phyloP scores from a whole-genome alignment of 257 asterid species.

The Ligustrum vulgare region DNA sequence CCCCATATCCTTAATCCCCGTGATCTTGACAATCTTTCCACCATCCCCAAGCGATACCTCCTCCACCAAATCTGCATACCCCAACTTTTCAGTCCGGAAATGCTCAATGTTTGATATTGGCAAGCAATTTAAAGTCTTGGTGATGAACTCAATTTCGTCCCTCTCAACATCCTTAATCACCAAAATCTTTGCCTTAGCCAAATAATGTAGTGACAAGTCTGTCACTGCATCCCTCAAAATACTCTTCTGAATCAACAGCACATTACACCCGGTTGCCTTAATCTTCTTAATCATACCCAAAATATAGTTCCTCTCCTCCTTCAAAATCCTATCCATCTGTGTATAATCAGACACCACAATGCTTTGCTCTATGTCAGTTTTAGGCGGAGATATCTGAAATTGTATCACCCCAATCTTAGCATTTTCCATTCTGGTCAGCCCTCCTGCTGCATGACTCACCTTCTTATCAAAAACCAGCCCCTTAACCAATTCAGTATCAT shows the following conservation, averaged over 20 bases:
- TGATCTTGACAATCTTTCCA: constrained; percentile 88
- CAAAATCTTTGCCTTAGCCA: constrained; percentile 90
- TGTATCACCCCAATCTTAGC: constrained; percentile 96
- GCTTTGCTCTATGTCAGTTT: constrained; percentile 96
- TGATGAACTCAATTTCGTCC: constrained; percentile 96
- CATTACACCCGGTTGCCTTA: constrained; percentile 89
- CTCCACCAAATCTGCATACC: constrained; percentile 87
- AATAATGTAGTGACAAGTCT: constrained; percentile 85
- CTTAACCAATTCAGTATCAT: constrained; percentile 80
- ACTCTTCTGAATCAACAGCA: constrained; percentile 95
- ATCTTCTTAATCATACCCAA: constrained; percentile 96
- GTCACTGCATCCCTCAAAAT: constrained; percentile 98
- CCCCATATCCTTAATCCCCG: constrained; percentile 97
- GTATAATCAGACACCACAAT: constrained; percentile 95
- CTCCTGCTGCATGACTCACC: constrained; percentile 96
- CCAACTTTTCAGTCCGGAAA: constrained; percentile 84
- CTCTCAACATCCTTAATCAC: constrained; percentile 96
- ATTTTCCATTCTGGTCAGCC: constrained; percentile 78
- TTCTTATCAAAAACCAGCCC: constrained; percentile 97
- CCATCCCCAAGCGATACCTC: constrained; percentile 96
- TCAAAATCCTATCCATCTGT: constrained; percentile 97
- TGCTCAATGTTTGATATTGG: constrained; percentile 96
- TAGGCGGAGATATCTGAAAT: constrained; percentile 95
- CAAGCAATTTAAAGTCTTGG: constrained; percentile 95
- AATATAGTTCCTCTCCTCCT: constrained; percentile 95